Evolutionary conservation across 2,329 filamentous ascomycete genomes (phyloP).

Genomic region (Alternaria ventricosa): DNA sequence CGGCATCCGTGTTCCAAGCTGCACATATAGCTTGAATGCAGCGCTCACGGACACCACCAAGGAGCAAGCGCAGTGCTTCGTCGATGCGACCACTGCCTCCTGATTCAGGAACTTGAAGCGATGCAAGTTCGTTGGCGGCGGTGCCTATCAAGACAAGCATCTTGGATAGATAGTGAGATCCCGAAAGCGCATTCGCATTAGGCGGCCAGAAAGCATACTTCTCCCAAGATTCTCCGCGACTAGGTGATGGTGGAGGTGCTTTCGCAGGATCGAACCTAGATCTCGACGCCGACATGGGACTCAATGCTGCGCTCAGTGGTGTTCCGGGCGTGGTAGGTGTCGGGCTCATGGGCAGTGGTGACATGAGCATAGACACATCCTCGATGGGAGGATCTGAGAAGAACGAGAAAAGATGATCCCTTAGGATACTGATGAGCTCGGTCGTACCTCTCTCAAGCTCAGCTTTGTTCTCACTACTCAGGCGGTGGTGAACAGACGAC

Average conservation of each 20-base stretch:
- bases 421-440: constrained; percentile 83
- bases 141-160: constrained; percentile 84
- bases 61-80: constrained; percentile 77
- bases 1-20: constrained; percentile 91
- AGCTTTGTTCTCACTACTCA: constrained; percentile 72
- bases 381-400: constrained; percentile 89
- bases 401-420: constrained; percentile 79
- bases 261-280: constrained; percentile 83
- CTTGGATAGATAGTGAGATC: constrained; percentile 86
- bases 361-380: constrained; percentile 86
- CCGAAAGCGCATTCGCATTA: constrained; percentile 87
- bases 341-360: constrained; percentile 75
- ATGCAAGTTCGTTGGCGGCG: constrained; percentile 84
- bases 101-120: constrained; percentile 70
- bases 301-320: constrained; percentile 61
- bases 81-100: constrained; percentile 57
- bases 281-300: constrained; percentile 69
- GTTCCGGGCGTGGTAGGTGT: constrained; percentile 65
- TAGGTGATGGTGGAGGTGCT: constrained; percentile 74
- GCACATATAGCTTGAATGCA: constrained; percentile 85
- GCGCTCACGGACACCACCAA: constrained; percentile 81
- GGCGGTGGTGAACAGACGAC: constrained; percentile 79
- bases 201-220: constrained; percentile 95
- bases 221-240: constrained; percentile 87
- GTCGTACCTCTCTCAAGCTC: constrained; percentile 79